A percentile compares a stretch with the other conserved stretches of the same genome.
phyloP scores from a whole-genome alignment of 1,139 yeast genomes.

The Magnusiomyces ingens region DNA sequence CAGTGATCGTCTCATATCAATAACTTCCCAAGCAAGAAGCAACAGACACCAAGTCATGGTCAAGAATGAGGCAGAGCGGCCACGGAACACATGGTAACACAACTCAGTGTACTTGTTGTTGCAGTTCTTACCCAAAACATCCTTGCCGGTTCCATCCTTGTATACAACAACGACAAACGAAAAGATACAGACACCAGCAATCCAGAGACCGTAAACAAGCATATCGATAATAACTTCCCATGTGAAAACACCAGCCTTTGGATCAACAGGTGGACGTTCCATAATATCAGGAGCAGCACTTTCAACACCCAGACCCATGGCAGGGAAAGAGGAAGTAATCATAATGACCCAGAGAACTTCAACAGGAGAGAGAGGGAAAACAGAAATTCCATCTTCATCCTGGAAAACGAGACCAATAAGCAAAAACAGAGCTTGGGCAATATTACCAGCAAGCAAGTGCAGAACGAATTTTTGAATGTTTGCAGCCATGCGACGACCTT shows the following conservation, averaged over 20 bases:
- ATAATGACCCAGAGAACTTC: constrained; percentile 77
- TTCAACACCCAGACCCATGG: constrained; percentile 80
- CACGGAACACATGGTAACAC: constrained; percentile 65
- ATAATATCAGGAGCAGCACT: constrained; percentile 60
- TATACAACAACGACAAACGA: constrained; percentile 62
- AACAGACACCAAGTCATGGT: constrained; percentile 90
- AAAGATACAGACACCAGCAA: constrained; percentile 67
- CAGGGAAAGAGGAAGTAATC: constrained; percentile 75
- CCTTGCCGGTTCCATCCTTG: constrained; percentile 52
- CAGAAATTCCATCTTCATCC: constrained; percentile 53
- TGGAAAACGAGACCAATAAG: constrained; percentile 62
- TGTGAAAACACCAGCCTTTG: constrained; percentile 56
- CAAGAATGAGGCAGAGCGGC: constrained; percentile 77
- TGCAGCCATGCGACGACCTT: constrained; percentile 75
- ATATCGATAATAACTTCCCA: constrained; percentile 67
- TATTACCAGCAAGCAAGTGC: constrained; percentile 70
- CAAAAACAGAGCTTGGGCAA: constrained; percentile 67
- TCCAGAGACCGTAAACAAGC: constrained; percentile 64
- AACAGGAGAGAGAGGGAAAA: constrained; percentile 72
- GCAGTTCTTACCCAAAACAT: constrained; percentile 52
- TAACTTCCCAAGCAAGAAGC: constrained; percentile 84
- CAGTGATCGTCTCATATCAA: constrained; percentile 67
- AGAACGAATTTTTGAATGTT: constrained; percentile 79
- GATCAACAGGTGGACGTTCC: constrained; percentile 55
- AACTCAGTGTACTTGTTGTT: constrained; percentile 42